Percentiles rank a stretch among this genome's conserved stretches.
phyloP scores from a whole-genome alignment of 139 green algal species.

The Chlamydomonas urium region DNA sequence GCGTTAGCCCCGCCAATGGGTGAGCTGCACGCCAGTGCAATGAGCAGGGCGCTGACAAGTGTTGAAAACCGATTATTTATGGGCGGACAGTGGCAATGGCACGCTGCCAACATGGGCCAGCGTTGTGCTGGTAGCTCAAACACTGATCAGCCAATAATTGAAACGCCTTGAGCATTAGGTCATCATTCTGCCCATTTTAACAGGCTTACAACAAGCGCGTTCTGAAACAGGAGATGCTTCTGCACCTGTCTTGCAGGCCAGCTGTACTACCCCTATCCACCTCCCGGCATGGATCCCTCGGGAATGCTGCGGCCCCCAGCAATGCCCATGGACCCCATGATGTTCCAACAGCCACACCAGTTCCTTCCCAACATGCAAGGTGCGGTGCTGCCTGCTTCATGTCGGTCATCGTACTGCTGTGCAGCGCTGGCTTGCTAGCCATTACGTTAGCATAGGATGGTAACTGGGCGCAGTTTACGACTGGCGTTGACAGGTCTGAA shows the following conservation, averaged over 20 bases:
- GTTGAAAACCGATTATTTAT: background rate
- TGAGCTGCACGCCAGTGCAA: background rate
- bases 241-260: background rate
- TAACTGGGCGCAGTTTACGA: too few relatives aligned
- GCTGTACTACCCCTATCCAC: constrained; percentile 1
- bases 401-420: too few relatives aligned
- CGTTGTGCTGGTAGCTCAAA: too few relatives aligned
- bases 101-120: too few relatives aligned
- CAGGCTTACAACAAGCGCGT: too few relatives aligned
- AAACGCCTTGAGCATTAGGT: background rate
- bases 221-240: too few relatives aligned
- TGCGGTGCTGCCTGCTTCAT: too few relatives aligned
- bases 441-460: too few relatives aligned
- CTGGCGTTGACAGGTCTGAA: too few relatives aligned
- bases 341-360: constrained; percentile 11
- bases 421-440: too few relatives aligned
- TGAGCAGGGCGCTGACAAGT: background rate
- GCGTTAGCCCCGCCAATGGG: background rate
- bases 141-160: background rate
- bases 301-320: too few relatives aligned
- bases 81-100: background rate
- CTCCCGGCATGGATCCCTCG: background rate
- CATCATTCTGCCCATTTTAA: too few relatives aligned
- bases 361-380: constrained; percentile 11
- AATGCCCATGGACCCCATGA: background rate